Evolutionary conservation across 1,284 basidiomycete species (phyloP), one percentile per base, ranked within the genome.

Genomic region (Malassezia obtusa): DNA sequence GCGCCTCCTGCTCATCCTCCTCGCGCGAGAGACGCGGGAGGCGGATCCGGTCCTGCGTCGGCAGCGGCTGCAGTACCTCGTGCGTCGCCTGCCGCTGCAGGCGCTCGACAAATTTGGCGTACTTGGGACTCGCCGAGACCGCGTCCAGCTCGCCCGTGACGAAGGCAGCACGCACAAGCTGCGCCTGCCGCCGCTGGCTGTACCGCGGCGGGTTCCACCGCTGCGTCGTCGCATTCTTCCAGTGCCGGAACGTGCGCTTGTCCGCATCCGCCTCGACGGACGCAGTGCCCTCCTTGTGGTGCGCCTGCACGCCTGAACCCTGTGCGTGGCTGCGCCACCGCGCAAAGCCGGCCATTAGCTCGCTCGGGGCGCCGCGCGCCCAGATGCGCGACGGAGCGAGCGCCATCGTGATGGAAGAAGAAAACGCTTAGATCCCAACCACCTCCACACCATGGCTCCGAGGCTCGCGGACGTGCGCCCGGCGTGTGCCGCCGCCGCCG

Each of bases 101-200:
- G 6, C 64, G 61, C 11, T 44, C 19, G 12, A 19, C 25, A 21
- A 60, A 36, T 0, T 55, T 51, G 4, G 49, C 37, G 6, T 33
- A 45, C 26, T 61, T 63, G 19, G 57, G 59, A 1, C 58, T 59
- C 30, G 47, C 30, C 2, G 54, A 48, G 1, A 67, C 52, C 12
- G 22, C 6, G 0, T 57, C 40, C 10, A 61, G 53, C 25, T 52
- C 45, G 3, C 50, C 52, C 2, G 40, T 54, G 1, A 49, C 39
- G 0, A 47, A 52, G 0, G 65, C 63, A 25, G 61, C 53, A 35
- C 50, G 57, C 32, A 58, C 57, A 2, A 67, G 51, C 44, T 52
- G 48, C 10, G 63, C 59, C 58, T 67, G 63, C 14, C 63, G 62
- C 1, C 65, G 61, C 30, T 57, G 58, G 6, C 60, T 62, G 52